Percentiles rank a stretch among this genome's conserved stretches.
Evolutionary conservation across 169 alveolate species (phyloP).

Genomic region (Cryptosporidium sp.): DNA sequence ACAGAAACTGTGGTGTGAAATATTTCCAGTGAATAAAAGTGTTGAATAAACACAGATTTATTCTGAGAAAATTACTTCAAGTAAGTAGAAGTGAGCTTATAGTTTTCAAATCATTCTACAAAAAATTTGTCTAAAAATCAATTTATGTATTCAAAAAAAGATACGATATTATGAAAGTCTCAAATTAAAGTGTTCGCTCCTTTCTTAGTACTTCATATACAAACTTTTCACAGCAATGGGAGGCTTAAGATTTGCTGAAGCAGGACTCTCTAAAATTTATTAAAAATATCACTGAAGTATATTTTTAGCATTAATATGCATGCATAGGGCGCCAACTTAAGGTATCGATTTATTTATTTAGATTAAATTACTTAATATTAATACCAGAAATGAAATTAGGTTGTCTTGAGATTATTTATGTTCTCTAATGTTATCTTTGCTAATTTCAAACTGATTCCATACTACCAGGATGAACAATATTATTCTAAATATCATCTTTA

Average conservation of each 20-base stretch:
- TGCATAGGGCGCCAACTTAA: slow-evolving; percentile 49
- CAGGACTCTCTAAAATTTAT: not conserved
- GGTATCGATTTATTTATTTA: not conserved
- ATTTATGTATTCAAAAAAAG: not conserved
- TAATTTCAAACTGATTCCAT: not conserved
- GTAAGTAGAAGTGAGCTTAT: no score
- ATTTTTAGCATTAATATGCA: not conserved
- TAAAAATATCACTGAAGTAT: not conserved
- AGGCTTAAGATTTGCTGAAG: not conserved
- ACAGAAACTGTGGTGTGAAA: not conserved
- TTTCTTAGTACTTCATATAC: no score
- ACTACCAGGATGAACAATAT: not conserved
- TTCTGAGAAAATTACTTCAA: no score
- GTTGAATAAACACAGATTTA: no score
- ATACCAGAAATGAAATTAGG: not conserved
- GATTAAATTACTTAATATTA: not conserved
- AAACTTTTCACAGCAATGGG: no score
- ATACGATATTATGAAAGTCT: no score
- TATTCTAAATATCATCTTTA: not conserved
- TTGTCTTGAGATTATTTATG: not conserved
- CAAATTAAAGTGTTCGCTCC: no score
- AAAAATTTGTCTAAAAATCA: no score
- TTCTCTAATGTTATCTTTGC: not conserved
- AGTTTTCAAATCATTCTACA: no score
- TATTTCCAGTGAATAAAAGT: no score